These are phyloP conservation scores for Tilletia indica DNA, from an alignment of 1,284 basidiomycete species.

Conservation along the genomic window DNA sequence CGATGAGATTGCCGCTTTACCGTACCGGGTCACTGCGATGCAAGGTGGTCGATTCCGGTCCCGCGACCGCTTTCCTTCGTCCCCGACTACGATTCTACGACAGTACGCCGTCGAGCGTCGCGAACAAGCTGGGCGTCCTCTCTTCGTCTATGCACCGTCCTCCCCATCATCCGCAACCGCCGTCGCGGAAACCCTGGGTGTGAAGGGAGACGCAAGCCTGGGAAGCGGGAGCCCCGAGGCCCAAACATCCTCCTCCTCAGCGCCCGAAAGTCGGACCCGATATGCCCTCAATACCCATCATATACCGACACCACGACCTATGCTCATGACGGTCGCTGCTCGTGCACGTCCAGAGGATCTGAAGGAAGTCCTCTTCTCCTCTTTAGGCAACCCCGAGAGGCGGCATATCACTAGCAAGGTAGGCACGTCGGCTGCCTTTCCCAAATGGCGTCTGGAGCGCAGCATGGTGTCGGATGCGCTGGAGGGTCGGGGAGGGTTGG, in stretches of 20 bases:
- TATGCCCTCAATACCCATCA: slow-evolving; percentile 5
- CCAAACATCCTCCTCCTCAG: too few species aligned
- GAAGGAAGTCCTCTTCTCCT: too few species aligned
- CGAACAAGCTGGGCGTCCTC: not conserved
- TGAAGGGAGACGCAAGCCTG: too few species aligned
- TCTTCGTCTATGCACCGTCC: not conserved
- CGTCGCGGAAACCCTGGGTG: too few species aligned
- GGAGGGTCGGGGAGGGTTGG: not conserved
- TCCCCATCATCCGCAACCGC: not conserved
- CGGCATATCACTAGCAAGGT: not conserved
- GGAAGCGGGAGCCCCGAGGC: too few species aligned
- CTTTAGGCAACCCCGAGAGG: not conserved
- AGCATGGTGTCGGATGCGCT: slow-evolving; percentile 1
- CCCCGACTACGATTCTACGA: not conserved
- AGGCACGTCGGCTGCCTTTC: not conserved
- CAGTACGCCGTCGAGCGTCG: not conserved
- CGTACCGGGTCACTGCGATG: not conserved
- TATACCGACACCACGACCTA: not conserved
- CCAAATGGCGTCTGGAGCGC: not conserved
- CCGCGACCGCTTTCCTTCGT: too few species aligned
- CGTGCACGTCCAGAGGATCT: not conserved
- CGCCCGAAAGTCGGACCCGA: not conserved
- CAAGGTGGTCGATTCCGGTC: not conserved
- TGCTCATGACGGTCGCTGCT: not conserved
- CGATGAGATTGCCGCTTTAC: not conserved